Percentiles rank a stretch among this genome's conserved stretches.
These are phyloP conservation scores for Nakazawaea holstii DNA, from an alignment of 805 yeast genomes.

Conservation along the genomic window DNA sequence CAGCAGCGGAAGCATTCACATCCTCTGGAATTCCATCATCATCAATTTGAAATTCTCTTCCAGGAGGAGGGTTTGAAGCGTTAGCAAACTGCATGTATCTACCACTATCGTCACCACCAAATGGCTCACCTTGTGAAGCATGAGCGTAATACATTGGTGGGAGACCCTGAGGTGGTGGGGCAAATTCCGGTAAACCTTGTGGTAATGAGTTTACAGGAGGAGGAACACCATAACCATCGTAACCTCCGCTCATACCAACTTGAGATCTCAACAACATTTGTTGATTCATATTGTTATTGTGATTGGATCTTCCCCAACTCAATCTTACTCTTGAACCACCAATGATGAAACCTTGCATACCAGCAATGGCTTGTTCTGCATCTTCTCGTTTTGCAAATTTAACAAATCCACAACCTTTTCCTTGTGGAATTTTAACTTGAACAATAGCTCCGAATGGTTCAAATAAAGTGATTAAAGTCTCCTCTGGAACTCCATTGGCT, in stretches of 20 bases:
- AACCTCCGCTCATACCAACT: conserved; percentile 14
- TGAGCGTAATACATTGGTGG: conserved; percentile 10
- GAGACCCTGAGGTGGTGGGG: conserved; percentile 11
- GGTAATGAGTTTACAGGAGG: conserved; percentile 8
- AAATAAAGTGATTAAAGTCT: conserved; percentile 54
- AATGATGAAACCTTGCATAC: conserved; percentile 73
- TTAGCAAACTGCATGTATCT: conserved; percentile 2
- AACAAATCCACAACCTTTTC: conserved; percentile 78
- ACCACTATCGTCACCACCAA: neutral
- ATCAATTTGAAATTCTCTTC: neutral
- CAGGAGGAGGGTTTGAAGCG: neutral
- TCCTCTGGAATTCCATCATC: conserved; percentile 1
- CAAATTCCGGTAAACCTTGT: conserved; percentile 10
- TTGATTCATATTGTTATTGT: conserved; percentile 14
- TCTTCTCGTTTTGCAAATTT: conserved; percentile 61
- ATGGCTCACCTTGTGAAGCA: conserved; percentile 5
- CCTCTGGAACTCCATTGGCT: conserved; percentile 58
- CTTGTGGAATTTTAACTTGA: conserved; percentile 70
- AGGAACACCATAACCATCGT: conserved; percentile 13
- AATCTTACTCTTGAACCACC: conserved; percentile 70
- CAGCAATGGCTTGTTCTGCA: conserved; percentile 72
- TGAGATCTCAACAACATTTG: conserved; percentile 12
- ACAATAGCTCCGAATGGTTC: conserved; percentile 69
- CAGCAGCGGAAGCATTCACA: neutral
- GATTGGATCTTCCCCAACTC: conserved; percentile 64